These are phyloP conservation scores for Schizopora paradoxa DNA, from an alignment of 1,284 basidiomycete genomes.

Conservation along the genomic window DNA sequence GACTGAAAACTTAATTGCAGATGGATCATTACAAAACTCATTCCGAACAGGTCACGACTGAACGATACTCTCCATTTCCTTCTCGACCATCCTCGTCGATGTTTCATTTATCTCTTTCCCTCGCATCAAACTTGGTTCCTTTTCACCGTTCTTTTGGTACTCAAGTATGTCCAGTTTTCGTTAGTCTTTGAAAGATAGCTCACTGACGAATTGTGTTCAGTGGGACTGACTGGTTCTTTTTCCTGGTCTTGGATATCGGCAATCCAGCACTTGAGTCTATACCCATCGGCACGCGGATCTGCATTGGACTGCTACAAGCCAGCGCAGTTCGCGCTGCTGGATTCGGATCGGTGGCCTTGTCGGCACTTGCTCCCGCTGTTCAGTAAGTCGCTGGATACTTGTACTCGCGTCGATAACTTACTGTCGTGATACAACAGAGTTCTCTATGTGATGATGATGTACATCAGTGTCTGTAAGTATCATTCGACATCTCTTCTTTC, in stretches of 20 bases:
- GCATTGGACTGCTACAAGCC: constrained; percentile 68
- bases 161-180: constrained; percentile 53
- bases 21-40: constrained; percentile 68
- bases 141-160: constrained; percentile 53
- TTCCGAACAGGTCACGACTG: constrained; percentile 52
- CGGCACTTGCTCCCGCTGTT: constrained; percentile 76
- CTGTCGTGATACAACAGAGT: constrained; percentile 44
- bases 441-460: constrained; percentile 88
- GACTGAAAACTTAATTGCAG: constrained; percentile 32
- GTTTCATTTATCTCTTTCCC: constrained; percentile 94
- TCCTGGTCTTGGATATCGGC: constrained; percentile 85
- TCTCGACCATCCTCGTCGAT: constrained; percentile 92
- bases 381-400: constrained; percentile 47
- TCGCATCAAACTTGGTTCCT: constrained; percentile 96
- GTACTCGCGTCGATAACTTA: constrained; percentile 16
- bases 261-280: constrained; percentile 68
- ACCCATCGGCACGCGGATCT: constrained; percentile 62
- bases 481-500: constrained; percentile 4
- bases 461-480: constrained; percentile 65
- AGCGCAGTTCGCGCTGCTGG: constrained; percentile 85
- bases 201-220: constrained; percentile 32
- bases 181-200: neutral
- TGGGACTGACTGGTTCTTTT: constrained; percentile 81
- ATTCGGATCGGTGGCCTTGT: constrained; percentile 71
- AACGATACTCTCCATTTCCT: constrained; percentile 88